Percentiles rank a stretch among this genome's conserved stretches.
Conservation (phyloP, 2,329 filamentous ascomycete genomes). For the Ophidiomyces ophidiicola region DNA sequence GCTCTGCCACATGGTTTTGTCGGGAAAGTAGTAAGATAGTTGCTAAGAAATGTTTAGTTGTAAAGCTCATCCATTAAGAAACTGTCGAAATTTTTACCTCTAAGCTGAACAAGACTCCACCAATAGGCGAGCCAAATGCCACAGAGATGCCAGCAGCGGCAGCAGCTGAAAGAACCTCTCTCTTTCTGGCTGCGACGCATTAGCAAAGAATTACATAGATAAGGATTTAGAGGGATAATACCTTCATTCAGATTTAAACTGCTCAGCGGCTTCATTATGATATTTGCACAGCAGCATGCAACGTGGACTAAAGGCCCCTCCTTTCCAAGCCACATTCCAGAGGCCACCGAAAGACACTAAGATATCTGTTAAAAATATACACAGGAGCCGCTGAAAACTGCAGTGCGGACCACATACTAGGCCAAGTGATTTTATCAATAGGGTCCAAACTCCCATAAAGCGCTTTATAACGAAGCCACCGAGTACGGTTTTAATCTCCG, state of each 20-base stretch:
- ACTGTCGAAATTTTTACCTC: conserved; percentile 46
- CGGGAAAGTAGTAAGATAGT: conserved; percentile 92
- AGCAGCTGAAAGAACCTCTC: conserved; percentile 84
- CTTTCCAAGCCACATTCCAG: conserved; percentile 87
- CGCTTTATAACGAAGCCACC: conserved; percentile 98
- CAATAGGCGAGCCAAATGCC: conserved; percentile 86
- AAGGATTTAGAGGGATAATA: no score
- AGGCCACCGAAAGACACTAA: conserved; percentile 73
- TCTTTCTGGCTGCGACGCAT: conserved; percentile 58
- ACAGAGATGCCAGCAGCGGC: conserved; percentile 88
- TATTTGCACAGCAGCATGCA: conserved; percentile 92
- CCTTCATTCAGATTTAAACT: conserved; percentile 83
- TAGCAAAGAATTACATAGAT: no score
- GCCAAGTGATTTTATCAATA: conserved; percentile 86
- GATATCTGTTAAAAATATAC: conserved; percentile 5
- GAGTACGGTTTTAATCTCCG: conserved; percentile 98
- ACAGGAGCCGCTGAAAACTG: background rate
- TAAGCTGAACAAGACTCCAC: conserved; percentile 89
- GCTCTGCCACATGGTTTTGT: conserved; percentile 99
- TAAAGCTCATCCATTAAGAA: background rate
- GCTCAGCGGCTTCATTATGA: conserved; percentile 81
- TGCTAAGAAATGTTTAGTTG: conserved; percentile 46
- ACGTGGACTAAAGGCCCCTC: conserved; percentile 97
- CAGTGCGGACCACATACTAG: conserved; percentile 31
- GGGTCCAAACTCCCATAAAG: conserved; percentile 81